These are phyloP conservation scores for Peronospora farinosa DNA, from an alignment of 352 stramenopile genomes.

Conservation along the genomic window DNA sequence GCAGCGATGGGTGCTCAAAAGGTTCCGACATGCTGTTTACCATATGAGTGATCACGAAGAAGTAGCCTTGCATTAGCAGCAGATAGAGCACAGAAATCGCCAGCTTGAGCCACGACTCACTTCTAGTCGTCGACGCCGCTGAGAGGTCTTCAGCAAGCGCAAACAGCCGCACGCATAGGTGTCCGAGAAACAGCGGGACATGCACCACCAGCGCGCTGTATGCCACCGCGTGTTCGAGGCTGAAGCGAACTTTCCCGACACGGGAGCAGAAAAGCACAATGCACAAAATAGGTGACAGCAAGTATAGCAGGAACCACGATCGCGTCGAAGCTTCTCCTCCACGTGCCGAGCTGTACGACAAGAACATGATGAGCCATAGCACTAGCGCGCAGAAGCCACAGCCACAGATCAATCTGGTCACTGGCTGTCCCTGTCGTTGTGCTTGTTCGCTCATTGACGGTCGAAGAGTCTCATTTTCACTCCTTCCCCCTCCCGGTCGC, in stretches of 20 bases:
- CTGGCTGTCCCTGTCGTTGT: constrained; percentile 19
- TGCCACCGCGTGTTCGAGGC: constrained; percentile 63
- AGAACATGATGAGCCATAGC: constrained; percentile 69
- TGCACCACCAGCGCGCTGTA: constrained; percentile 78
- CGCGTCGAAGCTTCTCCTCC: constrained; percentile 20
- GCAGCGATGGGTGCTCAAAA: constrained; percentile 69
- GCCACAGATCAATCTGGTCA: constrained; percentile 37
- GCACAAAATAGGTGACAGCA: constrained; percentile 55
- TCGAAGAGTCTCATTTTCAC: neutral
- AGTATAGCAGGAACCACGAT: constrained; percentile 62
- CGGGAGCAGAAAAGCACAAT: constrained; percentile 50
- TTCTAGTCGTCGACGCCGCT: constrained; percentile 22
- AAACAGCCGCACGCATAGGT: constrained; percentile 75
- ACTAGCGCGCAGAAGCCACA: constrained; percentile 32
- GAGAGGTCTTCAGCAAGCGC: constrained; percentile 42
- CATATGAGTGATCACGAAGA: constrained; percentile 75
- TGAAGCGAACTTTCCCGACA: constrained; percentile 28
- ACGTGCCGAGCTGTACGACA: constrained; percentile 44
- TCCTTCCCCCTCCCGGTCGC: constrained; percentile 4
- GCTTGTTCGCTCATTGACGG: constrained; percentile 7
- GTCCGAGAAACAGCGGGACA: constrained; percentile 71
- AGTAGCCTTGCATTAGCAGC: constrained; percentile 79
- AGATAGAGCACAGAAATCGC: constrained; percentile 70
- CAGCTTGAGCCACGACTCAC: constrained; percentile 66
- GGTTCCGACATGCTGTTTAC: constrained; percentile 80